A percentile compares a stretch with the other conserved stretches of the same genome.
Conservation (phyloP, 1,139 yeast species). For the Hyphopichia fennica region DNA sequence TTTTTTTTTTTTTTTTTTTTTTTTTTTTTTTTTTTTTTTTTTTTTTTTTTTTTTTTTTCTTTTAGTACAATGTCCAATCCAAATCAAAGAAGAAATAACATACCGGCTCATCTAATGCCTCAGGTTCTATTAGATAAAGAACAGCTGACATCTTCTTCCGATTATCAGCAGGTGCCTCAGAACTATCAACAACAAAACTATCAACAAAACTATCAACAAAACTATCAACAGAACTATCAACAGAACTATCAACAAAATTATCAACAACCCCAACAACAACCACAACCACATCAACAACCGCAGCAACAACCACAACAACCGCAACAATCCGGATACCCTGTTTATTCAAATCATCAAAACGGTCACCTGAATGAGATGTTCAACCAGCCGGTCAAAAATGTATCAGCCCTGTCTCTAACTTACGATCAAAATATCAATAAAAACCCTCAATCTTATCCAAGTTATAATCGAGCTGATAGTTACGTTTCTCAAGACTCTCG, state of each 20-base stretch:
- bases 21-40: no score
- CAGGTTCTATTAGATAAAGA: slow-evolving; percentile 23
- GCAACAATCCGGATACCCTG: slow-evolving; percentile 2
- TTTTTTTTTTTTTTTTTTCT: neutral
- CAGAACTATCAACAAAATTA: slow-evolving; percentile 4
- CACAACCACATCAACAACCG: slow-evolving; percentile 3
- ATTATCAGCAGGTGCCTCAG: neutral
- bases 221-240: slow-evolving; percentile 5
- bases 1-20: no score
- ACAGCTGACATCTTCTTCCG: neutral
- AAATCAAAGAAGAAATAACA: slow-evolving; percentile 10
- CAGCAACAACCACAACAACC: slow-evolving; percentile 3
- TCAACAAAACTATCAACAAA: slow-evolving; percentile 6
- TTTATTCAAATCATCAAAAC: slow-evolving; percentile 2
- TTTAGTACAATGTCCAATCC: slow-evolving; percentile 1
- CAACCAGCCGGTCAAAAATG: neutral
- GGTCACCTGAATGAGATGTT: slow-evolving; percentile 2
- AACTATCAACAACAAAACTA: slow-evolving; percentile 7
- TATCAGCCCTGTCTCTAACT: slow-evolving; percentile 2
- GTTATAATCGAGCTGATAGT: neutral
- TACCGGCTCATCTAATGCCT: slow-evolving; percentile 40
- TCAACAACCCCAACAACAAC: slow-evolving; percentile 1
- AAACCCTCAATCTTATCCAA: neutral
- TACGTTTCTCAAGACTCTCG: neutral
- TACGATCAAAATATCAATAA: neutral